A percentile compares a stretch with the other conserved stretches of the same genome.
Conservation (phyloP, 2,329 filamentous ascomycete species). For the Cephalotrichum gorgonifer region DNA sequence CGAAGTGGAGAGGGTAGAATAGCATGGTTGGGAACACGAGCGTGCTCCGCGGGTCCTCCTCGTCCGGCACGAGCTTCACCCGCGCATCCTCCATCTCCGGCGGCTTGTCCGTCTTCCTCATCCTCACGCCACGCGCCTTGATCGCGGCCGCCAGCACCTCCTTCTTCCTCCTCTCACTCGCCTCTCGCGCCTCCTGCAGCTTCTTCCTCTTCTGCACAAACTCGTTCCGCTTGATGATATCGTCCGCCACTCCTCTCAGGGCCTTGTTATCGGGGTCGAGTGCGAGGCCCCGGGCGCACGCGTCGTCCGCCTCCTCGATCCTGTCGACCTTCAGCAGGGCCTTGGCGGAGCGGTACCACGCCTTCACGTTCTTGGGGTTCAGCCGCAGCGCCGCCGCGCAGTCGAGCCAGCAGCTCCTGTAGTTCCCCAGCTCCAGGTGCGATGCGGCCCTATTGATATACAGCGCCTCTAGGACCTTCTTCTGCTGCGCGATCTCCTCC, state of each 20-base stretch:
- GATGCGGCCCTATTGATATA: slow-evolving; percentile 84
- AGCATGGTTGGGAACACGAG: slow-evolving; percentile 72
- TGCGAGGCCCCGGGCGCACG: slow-evolving; percentile 61
- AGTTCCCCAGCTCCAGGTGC: slow-evolving; percentile 81
- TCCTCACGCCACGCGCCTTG: slow-evolving; percentile 57
- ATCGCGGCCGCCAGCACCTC: slow-evolving; percentile 56
- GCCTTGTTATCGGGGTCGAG: slow-evolving; percentile 62
- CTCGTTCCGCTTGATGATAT: slow-evolving; percentile 51
- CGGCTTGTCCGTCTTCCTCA: slow-evolving; percentile 55
- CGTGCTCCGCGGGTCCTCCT: slow-evolving; percentile 55
- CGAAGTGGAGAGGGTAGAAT: slow-evolving; percentile 70
- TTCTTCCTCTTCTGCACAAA: slow-evolving; percentile 43
- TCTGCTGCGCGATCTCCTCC: slow-evolving; percentile 51
- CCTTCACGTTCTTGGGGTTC: slow-evolving; percentile 77
- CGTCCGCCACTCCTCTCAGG: slow-evolving; percentile 49
- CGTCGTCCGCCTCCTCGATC: slow-evolving; percentile 69
- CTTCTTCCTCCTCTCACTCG: slow-evolving; percentile 44
- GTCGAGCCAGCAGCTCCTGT: slow-evolving; percentile 76
- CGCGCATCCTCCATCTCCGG: slow-evolving; percentile 82
- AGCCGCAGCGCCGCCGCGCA: slow-evolving; percentile 69
- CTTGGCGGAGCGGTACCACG: slow-evolving; percentile 73
- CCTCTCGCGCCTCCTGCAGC: slow-evolving; percentile 44
- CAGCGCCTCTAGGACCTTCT: slow-evolving; percentile 59
- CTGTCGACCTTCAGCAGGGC: slow-evolving; percentile 74
- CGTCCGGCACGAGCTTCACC: slow-evolving; percentile 60